Percentiles rank a stretch among this genome's conserved stretches.
phyloP scores from a whole-genome alignment of 2,329 filamentous ascomycete genomes.

The Botrytis fragariae region DNA sequence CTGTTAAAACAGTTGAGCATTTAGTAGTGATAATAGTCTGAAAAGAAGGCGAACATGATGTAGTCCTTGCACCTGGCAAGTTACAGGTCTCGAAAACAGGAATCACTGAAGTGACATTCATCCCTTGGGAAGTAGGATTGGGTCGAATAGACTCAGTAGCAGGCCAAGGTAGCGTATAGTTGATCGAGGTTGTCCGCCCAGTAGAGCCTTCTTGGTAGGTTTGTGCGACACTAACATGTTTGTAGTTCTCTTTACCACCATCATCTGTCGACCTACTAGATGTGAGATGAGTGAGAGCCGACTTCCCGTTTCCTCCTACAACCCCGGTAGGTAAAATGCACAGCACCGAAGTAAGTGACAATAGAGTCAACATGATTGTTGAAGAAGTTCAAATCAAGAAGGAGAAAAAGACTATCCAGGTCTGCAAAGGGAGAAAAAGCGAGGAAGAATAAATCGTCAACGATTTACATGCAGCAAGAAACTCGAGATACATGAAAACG shows the following conservation, averaged over 20 bases:
- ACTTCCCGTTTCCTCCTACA: background rate
- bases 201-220: background rate
- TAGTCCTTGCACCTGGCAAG: conserved; percentile 23
- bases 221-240: background rate
- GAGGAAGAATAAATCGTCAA: conserved; percentile 13
- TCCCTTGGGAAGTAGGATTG: conserved; percentile 24
- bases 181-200: conserved; percentile 7
- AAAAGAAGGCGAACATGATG: conserved; percentile 27
- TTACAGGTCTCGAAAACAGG: conserved; percentile 30
- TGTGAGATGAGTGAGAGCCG: background rate
- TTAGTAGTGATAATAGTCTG: conserved; percentile 24
- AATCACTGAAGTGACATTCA: conserved; percentile 27
- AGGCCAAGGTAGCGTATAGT: conserved; percentile 23
- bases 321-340: background rate
- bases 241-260: background rate
- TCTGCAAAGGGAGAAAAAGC: background rate
- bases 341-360: background rate
- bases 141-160: conserved; percentile 20
- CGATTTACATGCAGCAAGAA: background rate
- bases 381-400: background rate
- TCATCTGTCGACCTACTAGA: background rate
- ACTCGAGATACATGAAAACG: background rate
- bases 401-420: conserved; percentile 2
- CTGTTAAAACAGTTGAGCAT: conserved; percentile 32
- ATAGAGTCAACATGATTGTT: background rate